These are phyloP conservation scores for Trichoderma erinaceum DNA, from an alignment of 495 filamentous ascomycete species.

Conservation along the genomic window DNA sequence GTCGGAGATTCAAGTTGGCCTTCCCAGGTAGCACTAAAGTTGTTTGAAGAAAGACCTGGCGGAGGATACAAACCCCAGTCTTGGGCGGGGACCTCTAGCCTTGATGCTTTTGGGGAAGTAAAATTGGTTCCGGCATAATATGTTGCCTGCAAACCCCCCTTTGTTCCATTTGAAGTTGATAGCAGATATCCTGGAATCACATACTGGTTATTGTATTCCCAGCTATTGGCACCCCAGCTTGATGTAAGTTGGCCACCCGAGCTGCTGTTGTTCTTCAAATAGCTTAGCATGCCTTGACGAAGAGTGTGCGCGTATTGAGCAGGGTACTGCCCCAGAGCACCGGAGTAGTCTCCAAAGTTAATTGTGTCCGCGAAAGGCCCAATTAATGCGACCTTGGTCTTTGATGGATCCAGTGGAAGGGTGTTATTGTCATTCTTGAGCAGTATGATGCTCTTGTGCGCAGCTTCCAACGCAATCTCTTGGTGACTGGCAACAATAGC, in stretches of 20 bases:
- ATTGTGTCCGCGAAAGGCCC: slow-evolving; percentile 39
- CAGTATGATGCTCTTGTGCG: slow-evolving; percentile 32
- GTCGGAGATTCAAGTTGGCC: slow-evolving; percentile 32
- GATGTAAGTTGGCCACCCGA: slow-evolving; percentile 29
- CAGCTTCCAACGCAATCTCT: slow-evolving; percentile 32
- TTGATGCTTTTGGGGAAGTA: slow-evolving; percentile 24
- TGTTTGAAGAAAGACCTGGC: slow-evolving; percentile 35
- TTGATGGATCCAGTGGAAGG: slow-evolving; percentile 30
- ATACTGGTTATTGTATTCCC: slow-evolving; percentile 38
- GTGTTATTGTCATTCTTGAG: slow-evolving; percentile 36
- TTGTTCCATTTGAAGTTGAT: slow-evolving; percentile 25
- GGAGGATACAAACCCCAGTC: slow-evolving; percentile 41
- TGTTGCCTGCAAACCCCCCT: slow-evolving; percentile 33
- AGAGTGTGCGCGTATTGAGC: slow-evolving; percentile 33
- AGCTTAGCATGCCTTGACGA: slow-evolving; percentile 33
- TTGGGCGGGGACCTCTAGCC: slow-evolving; percentile 32
- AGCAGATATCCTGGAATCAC: slow-evolving; percentile 37
- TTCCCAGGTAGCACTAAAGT: slow-evolving; percentile 40
- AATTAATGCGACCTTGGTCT: slow-evolving; percentile 31
- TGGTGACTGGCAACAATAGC: slow-evolving; percentile 27
- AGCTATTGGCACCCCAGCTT: slow-evolving; percentile 38
- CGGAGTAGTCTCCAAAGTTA: slow-evolving; percentile 40
- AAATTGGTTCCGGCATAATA: slow-evolving; percentile 38
- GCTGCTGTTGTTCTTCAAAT: slow-evolving; percentile 22
- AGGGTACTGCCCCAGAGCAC: slow-evolving; percentile 36